Evolutionary conservation across 116 monocot genomes (phyloP), one percentile per base, ranked within the genome.

Genomic region (Trichopus zeylanicus): DNA sequence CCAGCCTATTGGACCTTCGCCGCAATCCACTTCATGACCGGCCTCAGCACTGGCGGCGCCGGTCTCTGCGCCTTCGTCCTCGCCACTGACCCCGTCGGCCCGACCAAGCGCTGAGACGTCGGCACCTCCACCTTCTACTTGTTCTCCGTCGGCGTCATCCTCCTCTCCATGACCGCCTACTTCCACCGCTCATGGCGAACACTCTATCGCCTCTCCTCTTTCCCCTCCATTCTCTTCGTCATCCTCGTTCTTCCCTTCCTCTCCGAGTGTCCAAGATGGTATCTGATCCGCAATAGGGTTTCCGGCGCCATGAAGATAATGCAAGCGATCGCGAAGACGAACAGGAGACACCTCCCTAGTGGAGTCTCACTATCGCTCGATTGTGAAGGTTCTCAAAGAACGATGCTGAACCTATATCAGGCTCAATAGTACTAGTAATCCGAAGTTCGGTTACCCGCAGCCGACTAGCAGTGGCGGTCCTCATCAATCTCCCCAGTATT

Each of bases 1-100:
- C 23, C 49, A 20, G 19, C 49, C 49, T 22, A 21, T 6, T 25
- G 8, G 21, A 7, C 22, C 21, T 49, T 8, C 9, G 4, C 23
- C 0, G 19, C 22, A 1, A 4, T 49, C 5, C 23, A 22, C 54
- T 54, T 54, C 54, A 11, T 54, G 10, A 27, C 28, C 60, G 89
- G 93, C 16, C 60, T 88, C 67, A 81, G 82, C 77, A 78, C 82
- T 9, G 89, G 89, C 34, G 89, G 93, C 38, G 80, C 86, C 21
- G 93, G 89, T 13, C 2, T 29, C 54, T 54, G 26, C 54, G 26
- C 3, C 54, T 54, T 29, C 54, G 26, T 29, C 54, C 28, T 29
- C 38, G 79, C 93, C 72, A 93, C 93, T 16, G 93, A 93, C 34
- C 89, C 93, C 29, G 64, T 85, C 33, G 89, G 93, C 20, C 80